Base-by-base conservation (phyloP, 495 filamentous ascomycete species). In the Tuber calosporum region DNA sequence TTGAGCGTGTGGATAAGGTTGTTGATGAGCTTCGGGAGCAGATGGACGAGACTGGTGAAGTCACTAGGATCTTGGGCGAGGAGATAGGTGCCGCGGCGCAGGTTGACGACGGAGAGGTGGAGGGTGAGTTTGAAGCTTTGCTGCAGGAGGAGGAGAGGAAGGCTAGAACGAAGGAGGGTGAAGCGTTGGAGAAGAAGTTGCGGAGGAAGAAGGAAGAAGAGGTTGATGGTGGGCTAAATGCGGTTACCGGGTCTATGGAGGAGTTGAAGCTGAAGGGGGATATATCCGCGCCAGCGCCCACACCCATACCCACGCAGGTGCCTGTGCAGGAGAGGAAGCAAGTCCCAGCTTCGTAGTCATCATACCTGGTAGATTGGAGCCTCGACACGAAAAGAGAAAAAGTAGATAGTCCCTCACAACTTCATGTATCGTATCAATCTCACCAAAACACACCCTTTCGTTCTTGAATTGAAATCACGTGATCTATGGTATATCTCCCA, bases 61-160 rank as follows among this genome's bases (percentile, higher is more conserved):
- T 98, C 37, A 89, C 89, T 69, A 87, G 84, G 75, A 89, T 92
- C 66, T 43, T 77, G 38, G 88, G 88, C 37, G 91, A 93, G 78
- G 84, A 81, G 40, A 34, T 26, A 17, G 84, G 83, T 1, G 81
- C 79, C 8, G 80, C 77, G 5, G 86, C 83, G 17, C 85, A 85
- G 22, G 85, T 93, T 70, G 93, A 97, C 80, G 95, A 97, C 81
- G 67, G 79, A 26, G 94, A 95, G 82, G 88, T 97, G 70, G 94
- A 97, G 72, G 92, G 93, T 62, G 95, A 97, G 85, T 85, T 97
- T 39, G 89, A 91, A 77, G 89, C 86, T 15, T 80, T 99, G 84
- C 88, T 96, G 83, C 85, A 81, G 48, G 88, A 88, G 75, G 89
- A 93, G 83, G 85, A 83, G 81, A 83, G 85, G 81, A 87, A 85